Percentiles rank a stretch among this genome's conserved stretches.
These are phyloP conservation scores for Aspergillus costaricaensis DNA, from an alignment of 2,329 filamentous ascomycete species.

Conservation along the genomic window DNA sequence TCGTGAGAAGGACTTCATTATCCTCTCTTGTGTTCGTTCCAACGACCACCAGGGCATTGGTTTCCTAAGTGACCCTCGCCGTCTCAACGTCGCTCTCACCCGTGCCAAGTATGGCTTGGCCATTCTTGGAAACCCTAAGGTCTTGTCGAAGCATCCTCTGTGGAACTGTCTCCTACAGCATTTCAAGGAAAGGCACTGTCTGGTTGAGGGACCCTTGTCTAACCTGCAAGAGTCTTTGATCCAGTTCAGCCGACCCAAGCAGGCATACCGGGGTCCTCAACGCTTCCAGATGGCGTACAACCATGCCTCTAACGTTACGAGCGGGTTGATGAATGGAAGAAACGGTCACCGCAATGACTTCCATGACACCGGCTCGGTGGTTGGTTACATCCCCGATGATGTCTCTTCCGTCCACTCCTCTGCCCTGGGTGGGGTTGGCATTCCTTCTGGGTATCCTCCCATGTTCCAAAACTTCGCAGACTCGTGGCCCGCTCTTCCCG, in stretches of 20 bases:
- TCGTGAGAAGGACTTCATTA: slow-evolving; percentile 98
- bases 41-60: slow-evolving; percentile 99
- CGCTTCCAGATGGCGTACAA: slow-evolving; percentile 80
- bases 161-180: slow-evolving; percentile 95
- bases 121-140: slow-evolving; percentile 96
- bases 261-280: slow-evolving; percentile 85
- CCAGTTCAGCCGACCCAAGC: slow-evolving; percentile 92
- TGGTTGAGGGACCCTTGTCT: slow-evolving; percentile 91
- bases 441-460: slow-evolving; percentile 80
- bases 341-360: slow-evolving; percentile 55
- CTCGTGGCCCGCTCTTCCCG: slow-evolving; percentile 81
- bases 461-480: slow-evolving; percentile 97
- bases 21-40: slow-evolving; percentile 94
- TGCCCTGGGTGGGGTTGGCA: slow-evolving; percentile 79
- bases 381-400: slow-evolving; percentile 96
- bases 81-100: slow-evolving; percentile 94
- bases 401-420: slow-evolving; percentile 95
- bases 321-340: slow-evolving; percentile 54
- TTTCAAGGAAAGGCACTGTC: slow-evolving; percentile 94
- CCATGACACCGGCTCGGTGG: slow-evolving; percentile 79
- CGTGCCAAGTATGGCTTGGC: slow-evolving; percentile 96
- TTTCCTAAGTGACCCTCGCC: slow-evolving; percentile 95
- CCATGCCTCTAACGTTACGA: slow-evolving; percentile 62
- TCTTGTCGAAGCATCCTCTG: slow-evolving; percentile 93
- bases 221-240: slow-evolving; percentile 95